Percentiles rank a stretch among this genome's conserved stretches.
phyloP scores from a whole-genome alignment of 208 protist species.

The Acanthamoeba lenticulata region DNA sequence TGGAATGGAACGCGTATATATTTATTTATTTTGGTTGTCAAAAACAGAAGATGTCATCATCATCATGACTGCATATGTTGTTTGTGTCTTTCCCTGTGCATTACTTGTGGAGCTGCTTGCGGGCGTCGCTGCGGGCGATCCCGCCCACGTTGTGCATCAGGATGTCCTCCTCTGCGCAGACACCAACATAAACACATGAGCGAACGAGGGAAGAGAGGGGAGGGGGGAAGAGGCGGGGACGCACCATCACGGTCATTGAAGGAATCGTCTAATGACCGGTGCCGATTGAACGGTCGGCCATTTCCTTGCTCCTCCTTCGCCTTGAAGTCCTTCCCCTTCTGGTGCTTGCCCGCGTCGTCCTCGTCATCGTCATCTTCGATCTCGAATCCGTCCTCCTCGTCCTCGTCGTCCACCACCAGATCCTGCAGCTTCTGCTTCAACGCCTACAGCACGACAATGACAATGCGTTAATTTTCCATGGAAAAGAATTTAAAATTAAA shows the following conservation, averaged over 20 bases:
- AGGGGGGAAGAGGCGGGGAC: too few species aligned
- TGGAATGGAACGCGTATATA: too few species aligned
- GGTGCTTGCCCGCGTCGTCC: background rate
- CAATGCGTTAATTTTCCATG: background rate
- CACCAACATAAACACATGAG: background rate
- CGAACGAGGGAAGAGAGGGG: background rate
- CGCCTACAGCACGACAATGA: background rate
- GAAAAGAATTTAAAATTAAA: background rate
- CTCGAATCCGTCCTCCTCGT: background rate
- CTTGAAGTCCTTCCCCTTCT: background rate
- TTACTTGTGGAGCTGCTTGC: background rate
- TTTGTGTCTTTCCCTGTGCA: too few species aligned
- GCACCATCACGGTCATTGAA: background rate
- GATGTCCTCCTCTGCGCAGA: background rate
- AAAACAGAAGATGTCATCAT: too few species aligned
- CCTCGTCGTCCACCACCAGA: background rate
- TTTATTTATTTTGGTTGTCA: too few species aligned
- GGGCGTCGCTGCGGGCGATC: background rate
- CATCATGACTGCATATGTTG: too few species aligned
- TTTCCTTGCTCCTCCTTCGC: background rate
- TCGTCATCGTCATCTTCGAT: background rate
- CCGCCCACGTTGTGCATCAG: constrained; percentile 36
- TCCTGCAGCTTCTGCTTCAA: background rate
- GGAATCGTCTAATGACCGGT: background rate
- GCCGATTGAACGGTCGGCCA: background rate